Evolutionary conservation across 139 green algal species (phyloP), one percentile per base, ranked within the genome.

Genomic region (Chlorella sorokiniana): DNA sequence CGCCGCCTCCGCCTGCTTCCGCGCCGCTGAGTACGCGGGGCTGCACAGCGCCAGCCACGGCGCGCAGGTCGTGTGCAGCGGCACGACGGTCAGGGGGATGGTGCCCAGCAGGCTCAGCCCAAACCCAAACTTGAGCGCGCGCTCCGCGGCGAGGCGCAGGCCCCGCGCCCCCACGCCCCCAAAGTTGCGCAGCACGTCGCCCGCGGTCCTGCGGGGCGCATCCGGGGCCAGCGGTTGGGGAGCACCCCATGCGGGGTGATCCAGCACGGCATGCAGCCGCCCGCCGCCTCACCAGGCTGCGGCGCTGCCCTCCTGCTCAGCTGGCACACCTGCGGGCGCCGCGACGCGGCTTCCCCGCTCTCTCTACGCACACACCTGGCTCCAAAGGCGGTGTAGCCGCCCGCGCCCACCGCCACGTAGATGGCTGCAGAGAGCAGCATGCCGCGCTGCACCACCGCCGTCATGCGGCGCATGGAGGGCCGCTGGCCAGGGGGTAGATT

Each of bases 181-280:
- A 48, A 97, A 87, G 87, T 96, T 97, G 10, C 93, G 87, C 62
- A 97, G 86, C 68, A 97, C 72, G 78, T 97, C 93, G 22, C 93
- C 93, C 37, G 78, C 42, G 7, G 87, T 92, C 69, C 85, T 89
- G 81, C 48, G 51, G 3, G 22, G 69, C 9, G 70, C 4, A 14
- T 27, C 40, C 27, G 40, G 56, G 38, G 2, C n/a, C n/a, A n/a
- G n/a, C n/a, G n/a, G n/a, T n/a, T n/a, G n/a, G n/a, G 23, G 38
- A 23, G 35, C 44, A 20, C n/a, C 4, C 20, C 3, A 31, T n/a
- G 29, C 44, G 18, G 69, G 20, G 64, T 25, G 35, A 1, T 8
- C 11, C 1, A 33, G 31, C 3, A 11, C 23, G 1, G n/a, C 8
- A 63, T 8, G 31, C 18, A 33, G 54, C 4, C 3, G 33, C 33